Conservation (phyloP, 495 filamentous ascomycete genomes). For the Lophiotrema nucula region DNA sequence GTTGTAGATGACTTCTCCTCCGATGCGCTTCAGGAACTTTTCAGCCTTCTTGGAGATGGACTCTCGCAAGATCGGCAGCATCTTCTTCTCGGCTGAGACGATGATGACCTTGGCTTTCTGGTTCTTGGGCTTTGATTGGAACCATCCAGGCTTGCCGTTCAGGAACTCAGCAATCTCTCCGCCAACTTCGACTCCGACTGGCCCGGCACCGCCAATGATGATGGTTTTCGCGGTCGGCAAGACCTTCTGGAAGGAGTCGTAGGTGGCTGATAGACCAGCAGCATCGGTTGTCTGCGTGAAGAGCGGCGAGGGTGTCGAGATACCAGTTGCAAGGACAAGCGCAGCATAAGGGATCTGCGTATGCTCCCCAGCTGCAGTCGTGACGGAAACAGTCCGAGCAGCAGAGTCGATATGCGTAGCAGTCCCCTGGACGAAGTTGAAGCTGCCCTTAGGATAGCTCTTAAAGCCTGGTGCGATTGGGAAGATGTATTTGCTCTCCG, state of each 20-base stretch:
- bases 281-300: conserved; percentile 44
- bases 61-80: conserved; percentile 48
- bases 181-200: conserved; percentile 61
- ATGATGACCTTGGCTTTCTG: conserved; percentile 47
- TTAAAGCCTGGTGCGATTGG: conserved; percentile 54
- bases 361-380: conserved; percentile 10
- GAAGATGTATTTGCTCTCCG: conserved; percentile 46
- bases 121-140: conserved; percentile 20
- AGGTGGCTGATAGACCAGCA: conserved; percentile 41
- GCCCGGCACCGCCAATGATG: conserved; percentile 60
- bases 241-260: conserved; percentile 37
- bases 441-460: conserved; percentile 46
- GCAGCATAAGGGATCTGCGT: conserved; percentile 21
- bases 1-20: conserved; percentile 46
- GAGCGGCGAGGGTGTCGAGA: conserved; percentile 19
- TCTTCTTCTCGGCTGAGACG: conserved; percentile 42
- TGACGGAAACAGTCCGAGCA: conserved; percentile 31
- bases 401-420: conserved; percentile 51
- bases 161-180: conserved; percentile 49
- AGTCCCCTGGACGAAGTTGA: conserved; percentile 57
- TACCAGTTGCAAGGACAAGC: conserved; percentile 33
- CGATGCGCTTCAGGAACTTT: conserved; percentile 43
- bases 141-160: conserved; percentile 33
- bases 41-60: conserved; percentile 45
- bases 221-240: conserved; percentile 58